Conservation (phyloP, 140 eudicot genomes). For the Stevia rebaudiana region DNA sequence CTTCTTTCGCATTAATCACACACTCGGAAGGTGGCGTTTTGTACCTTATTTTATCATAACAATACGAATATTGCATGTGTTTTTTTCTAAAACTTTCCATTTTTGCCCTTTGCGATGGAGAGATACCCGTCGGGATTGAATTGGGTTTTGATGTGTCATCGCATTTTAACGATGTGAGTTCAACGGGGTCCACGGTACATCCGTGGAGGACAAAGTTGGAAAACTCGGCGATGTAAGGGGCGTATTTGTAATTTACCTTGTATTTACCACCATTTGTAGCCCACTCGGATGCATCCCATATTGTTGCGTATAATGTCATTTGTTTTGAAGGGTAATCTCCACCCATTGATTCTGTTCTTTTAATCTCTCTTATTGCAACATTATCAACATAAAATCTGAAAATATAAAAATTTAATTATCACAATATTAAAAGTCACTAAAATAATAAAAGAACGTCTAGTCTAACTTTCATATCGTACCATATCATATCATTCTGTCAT, state of each 20-base stretch:
- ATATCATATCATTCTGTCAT: too few species aligned
- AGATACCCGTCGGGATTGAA: conserved; percentile 44
- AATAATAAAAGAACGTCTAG: not conserved
- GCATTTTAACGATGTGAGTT: conserved; percentile 39
- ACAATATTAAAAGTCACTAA: not conserved
- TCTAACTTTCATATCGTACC: not conserved
- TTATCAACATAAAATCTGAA: conserved; percentile 86
- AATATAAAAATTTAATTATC: conserved; percentile 1
- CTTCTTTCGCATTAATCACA: conserved; percentile 60
- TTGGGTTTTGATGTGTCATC: conserved; percentile 25
- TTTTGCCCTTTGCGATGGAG: conserved; percentile 43
- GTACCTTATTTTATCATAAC: conserved; percentile 73
- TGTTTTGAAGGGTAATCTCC: conserved; percentile 92
- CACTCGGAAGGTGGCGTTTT: conserved; percentile 66
- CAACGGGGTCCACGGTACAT: conserved; percentile 73
- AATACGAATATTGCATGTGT: conserved; percentile 84
- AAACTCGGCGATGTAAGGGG: conserved; percentile 81
- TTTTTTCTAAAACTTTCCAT: conserved; percentile 69
- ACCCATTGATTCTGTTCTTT: conserved; percentile 65
- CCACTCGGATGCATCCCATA: conserved; percentile 98
- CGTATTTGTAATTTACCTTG: conserved; percentile 80
- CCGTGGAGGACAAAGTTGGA: conserved; percentile 86
- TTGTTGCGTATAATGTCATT: conserved; percentile 80
- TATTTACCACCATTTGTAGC: conserved; percentile 94
- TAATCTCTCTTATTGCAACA: conserved; percentile 79